Conservation (phyloP, 768 basidiomycete species). For the Pisolithus albus region DNA sequence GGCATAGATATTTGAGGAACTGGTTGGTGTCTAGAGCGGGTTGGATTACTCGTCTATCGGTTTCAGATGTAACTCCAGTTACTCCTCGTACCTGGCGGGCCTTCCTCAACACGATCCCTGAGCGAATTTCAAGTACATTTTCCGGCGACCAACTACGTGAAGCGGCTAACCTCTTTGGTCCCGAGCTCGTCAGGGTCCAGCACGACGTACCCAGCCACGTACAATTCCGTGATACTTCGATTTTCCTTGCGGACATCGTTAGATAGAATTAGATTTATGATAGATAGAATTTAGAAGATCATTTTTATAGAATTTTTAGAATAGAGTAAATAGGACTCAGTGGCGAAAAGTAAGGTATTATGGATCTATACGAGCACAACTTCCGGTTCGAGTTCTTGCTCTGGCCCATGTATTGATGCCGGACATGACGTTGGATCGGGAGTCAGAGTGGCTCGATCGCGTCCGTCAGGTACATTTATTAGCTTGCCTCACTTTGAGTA, state of each 20-base stretch:
- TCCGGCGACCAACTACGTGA: neutral
- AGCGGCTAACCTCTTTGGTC: neutral
- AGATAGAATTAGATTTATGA: too few species aligned
- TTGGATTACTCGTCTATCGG: neutral
- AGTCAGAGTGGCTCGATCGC: neutral
- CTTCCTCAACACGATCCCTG: neutral
- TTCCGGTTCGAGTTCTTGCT: conserved; percentile 13
- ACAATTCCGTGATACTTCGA: neutral
- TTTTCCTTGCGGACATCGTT: neutral
- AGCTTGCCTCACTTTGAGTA: neutral
- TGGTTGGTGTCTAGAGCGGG: neutral
- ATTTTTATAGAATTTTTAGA: too few species aligned
- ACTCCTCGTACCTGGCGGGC: neutral
- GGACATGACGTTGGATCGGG: neutral
- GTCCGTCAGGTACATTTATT: neutral
- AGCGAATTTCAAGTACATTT: neutral
- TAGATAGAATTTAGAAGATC: too few species aligned
- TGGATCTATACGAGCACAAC: conserved; percentile 14
- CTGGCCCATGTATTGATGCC: conserved; percentile 3
- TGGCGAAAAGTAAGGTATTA: conserved; percentile 3
- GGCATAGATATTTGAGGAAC: neutral
- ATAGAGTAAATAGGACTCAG: too few species aligned
- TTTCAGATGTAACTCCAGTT: neutral
- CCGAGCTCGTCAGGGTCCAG: neutral
- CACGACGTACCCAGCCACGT: neutral